Percentiles rank a stretch among this genome's conserved stretches.
phyloP scores from a whole-genome alignment of 306 rosid genomes.

The Pyrus bretschneideri region DNA sequence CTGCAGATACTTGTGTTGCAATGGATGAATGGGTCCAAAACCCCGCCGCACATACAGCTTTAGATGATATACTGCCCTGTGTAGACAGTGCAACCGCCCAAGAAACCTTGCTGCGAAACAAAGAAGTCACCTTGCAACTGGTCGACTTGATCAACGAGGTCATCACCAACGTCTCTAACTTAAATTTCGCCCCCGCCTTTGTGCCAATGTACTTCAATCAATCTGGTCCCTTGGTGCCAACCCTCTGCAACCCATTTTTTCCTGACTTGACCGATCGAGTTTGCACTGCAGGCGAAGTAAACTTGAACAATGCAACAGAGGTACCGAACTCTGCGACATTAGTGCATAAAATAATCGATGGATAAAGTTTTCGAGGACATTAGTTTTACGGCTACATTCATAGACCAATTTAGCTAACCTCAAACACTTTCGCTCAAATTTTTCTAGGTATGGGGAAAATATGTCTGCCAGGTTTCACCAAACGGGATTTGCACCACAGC shows the following conservation, averaged over 20 bases:
- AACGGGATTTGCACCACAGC: constrained; percentile 39
- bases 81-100: constrained; percentile 38
- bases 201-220: constrained; percentile 52
- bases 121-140: constrained; percentile 41
- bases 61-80: constrained; percentile 43
- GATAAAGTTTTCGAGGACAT: no score
- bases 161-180: constrained; percentile 45
- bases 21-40: constrained; percentile 43
- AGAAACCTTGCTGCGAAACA: constrained; percentile 38
- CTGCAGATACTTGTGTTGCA: constrained; percentile 41
- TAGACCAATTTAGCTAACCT: not conserved
- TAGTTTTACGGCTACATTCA: no score
- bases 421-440: not conserved
- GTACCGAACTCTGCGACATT: constrained; percentile 8
- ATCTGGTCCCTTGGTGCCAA: constrained; percentile 57
- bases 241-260: constrained; percentile 49
- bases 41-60: constrained; percentile 36
- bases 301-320: constrained; percentile 35
- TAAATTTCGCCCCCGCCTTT: constrained; percentile 22
- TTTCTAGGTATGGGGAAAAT: constrained; percentile 39
- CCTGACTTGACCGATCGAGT: constrained; percentile 40
- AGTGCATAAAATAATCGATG: not conserved
- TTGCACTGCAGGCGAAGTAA: constrained; percentile 39
- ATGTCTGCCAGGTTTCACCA: constrained; percentile 36
- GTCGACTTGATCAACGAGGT: constrained; percentile 36